phyloP scores from a whole-genome alignment of 129 eudicot species.

The Pittosporum tobira region DNA sequence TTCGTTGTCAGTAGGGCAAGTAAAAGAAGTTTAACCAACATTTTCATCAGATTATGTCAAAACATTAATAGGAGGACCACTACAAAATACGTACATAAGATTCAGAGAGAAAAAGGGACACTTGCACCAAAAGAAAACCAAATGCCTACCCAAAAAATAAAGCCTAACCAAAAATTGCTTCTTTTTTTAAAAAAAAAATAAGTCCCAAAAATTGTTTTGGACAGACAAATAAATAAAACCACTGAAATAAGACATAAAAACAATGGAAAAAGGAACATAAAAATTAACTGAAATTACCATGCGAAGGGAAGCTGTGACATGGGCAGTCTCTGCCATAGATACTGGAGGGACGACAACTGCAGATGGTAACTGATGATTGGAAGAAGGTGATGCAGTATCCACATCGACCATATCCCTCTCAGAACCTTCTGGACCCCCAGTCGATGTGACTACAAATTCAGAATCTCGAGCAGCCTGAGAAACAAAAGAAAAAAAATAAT shows the following conservation, averaged over 20 bases:
- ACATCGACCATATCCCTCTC: conserved; percentile 35
- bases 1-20: conserved; percentile 11
- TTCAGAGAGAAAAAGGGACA: not conserved
- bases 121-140: not conserved
- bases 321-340: conserved; percentile 57
- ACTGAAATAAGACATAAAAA: not conserved
- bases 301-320: conserved; percentile 82
- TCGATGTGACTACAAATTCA: conserved; percentile 36
- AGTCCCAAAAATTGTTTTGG: not conserved
- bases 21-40: not conserved
- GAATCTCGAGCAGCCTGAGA: conserved; percentile 61
- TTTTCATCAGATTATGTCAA: not conserved
- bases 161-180: not conserved
- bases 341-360: conserved; percentile 41
- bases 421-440: conserved; percentile 38
- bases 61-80: not conserved
- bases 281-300: conserved; percentile 27
- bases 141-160: too few species aligned
- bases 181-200: not conserved
- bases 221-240: not conserved
- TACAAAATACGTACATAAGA: not conserved
- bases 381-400: conserved; percentile 45
- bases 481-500: conserved; percentile 8
- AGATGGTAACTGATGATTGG: conserved; percentile 38
- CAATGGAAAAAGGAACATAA: not conserved